These are phyloP conservation scores for Torulaspora indica DNA, from an alignment of 805 yeast genomes.

Conservation along the genomic window DNA sequence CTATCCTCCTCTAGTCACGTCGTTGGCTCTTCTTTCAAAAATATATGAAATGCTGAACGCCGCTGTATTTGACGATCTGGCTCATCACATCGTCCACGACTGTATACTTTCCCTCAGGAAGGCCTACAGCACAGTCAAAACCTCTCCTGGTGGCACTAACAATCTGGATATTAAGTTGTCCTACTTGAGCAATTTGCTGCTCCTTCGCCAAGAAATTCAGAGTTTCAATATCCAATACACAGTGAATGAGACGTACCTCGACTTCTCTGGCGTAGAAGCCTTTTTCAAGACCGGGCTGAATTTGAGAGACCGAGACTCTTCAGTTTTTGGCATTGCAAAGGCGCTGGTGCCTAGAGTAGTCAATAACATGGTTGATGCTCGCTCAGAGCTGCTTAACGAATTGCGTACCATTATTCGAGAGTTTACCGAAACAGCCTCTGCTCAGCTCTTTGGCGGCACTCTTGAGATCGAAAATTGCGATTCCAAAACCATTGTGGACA, in stretches of 20 bases:
- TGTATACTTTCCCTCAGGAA: conserved; percentile 59
- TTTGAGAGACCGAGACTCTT: conserved; percentile 13
- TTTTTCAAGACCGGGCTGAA: conserved; percentile 39
- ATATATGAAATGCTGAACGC: conserved; percentile 77
- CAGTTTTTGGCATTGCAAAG: conserved; percentile 48
- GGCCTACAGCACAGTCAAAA: conserved; percentile 45
- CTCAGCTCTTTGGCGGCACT: conserved; percentile 47
- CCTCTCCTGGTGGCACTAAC: conserved; percentile 42
- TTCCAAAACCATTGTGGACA: conserved; percentile 19
- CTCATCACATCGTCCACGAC: conserved; percentile 79
- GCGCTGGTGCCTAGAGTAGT: conserved; percentile 76
- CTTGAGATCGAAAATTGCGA: conserved; percentile 27
- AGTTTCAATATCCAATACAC: conserved; percentile 77
- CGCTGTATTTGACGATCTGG: conserved; percentile 78
- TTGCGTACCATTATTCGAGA: conserved; percentile 65
- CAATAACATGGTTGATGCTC: conserved; percentile 75
- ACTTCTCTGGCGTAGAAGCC: conserved; percentile 69
- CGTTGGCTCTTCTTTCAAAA: conserved; percentile 65
- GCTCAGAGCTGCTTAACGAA: conserved; percentile 66
- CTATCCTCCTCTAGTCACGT: conserved; percentile 68
- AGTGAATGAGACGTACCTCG: conserved; percentile 67
- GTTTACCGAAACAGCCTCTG: conserved; percentile 56
- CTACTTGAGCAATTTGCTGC: conserved; percentile 64
- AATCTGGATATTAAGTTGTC: conserved; percentile 56
- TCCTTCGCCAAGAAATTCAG: conserved; percentile 63